Evolutionary conservation across 345 rosid species (phyloP), one percentile per base, ranked within the genome.

Genomic region (Turnera subulata): DNA sequence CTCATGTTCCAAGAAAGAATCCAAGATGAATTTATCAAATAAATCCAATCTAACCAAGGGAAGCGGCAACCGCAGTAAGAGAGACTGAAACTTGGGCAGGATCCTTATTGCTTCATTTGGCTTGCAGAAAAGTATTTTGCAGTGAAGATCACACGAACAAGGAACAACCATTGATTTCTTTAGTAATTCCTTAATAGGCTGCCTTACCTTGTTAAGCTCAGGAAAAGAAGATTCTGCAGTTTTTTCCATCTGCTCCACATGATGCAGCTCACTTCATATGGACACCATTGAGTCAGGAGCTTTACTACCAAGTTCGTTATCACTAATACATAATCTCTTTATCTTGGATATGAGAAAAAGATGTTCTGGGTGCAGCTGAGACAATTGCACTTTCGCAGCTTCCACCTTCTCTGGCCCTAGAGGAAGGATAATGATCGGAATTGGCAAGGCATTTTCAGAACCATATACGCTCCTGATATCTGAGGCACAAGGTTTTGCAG

Each of bases 291-390:
- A 65, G 6, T 21, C 22, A 47, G 45, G 8, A 7, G 2, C 22
- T 17, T 48, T 23, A 9, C 49, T 39, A 39, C 47, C 17, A 16
- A 14, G 1, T 11, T 18, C 1, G 17, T 5, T 17, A 11, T 61
- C 65, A 11, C 29, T 7, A 14, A 61, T 50, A 50, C 14, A 50
- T 8, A 51, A 23, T 24, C 50, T 18, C 50, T 26, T 61, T 40
- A 61, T 61, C 65, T 51, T 61, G 8, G 50, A 25, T 10, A 61
- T 22, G 40, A 61, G 39, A 61, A 9, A 61, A 51, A 67, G 66
- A 24, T 61, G 15, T 29, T 68, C 67, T 4, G 58, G 63, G 23
- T 68, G 63, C 26, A 55, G 22, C 50, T 50, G 15, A 1, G 58
- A 42, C 39, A 68, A 23, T 45, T 55, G 58, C 15, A 24, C 45